phyloP scores from a whole-genome alignment of 1,284 basidiomycete genomes.

The Sphagnurus paluster region DNA sequence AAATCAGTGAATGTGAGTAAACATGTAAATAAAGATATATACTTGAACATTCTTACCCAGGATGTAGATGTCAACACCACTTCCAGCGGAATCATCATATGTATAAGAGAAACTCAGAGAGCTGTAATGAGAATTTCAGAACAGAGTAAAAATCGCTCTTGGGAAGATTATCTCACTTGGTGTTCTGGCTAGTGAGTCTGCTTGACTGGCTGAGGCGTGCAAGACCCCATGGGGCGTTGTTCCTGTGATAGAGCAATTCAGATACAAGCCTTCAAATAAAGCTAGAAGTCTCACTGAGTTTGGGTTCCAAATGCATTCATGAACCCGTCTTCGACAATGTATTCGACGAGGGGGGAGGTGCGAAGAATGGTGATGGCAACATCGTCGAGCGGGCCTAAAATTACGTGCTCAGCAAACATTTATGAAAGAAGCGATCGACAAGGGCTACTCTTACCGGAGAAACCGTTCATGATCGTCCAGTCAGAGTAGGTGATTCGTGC shows the following conservation, averaged over 20 bases:
- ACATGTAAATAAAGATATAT: neutral
- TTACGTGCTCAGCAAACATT: constrained; percentile 1
- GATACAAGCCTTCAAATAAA: no score
- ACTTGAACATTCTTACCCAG: neutral
- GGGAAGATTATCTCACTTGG: no score
- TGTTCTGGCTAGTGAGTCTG: constrained; percentile 17
- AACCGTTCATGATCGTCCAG: constrained; percentile 48
- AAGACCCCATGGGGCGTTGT: constrained; percentile 28
- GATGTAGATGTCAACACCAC: neutral
- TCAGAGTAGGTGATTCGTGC: constrained; percentile 21
- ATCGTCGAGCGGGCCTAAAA: constrained; percentile 43
- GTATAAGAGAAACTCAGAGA: neutral
- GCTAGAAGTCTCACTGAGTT: no score
- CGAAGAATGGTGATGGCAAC: constrained; percentile 61
- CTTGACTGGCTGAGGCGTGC: constrained; percentile 17
- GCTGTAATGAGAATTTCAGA: no score
- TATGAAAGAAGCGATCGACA: neutral
- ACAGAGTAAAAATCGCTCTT: no score
- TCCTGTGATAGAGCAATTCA: constrained; percentile 10
- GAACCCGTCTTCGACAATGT: constrained; percentile 67
- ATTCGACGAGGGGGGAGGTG: constrained; percentile 64
- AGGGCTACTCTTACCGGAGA: constrained; percentile 51
- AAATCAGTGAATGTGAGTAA: neutral
- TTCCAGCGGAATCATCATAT: neutral
- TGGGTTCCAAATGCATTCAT: constrained; percentile 39